A percentile compares a stretch with the other conserved stretches of the same genome.
These are phyloP conservation scores for Avena insularis DNA, from an alignment of 176 grass and related monocot species.

Conservation along the genomic window DNA sequence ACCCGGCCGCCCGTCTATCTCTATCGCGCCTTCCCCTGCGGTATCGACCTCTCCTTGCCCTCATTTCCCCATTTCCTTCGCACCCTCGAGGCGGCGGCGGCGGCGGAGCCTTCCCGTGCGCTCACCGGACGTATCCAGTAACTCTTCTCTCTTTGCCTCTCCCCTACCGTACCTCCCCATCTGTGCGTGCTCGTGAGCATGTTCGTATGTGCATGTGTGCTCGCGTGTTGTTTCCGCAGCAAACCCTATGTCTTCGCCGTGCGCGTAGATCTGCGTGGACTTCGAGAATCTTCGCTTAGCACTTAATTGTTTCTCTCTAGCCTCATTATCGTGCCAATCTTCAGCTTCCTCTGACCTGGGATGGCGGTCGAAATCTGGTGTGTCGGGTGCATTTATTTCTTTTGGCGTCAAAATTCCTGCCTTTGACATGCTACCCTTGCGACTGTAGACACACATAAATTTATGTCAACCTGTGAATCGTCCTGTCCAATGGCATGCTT, in stretches of 20 bases:
- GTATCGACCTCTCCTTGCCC: background rate
- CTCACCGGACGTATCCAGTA: slow-evolving; percentile 20
- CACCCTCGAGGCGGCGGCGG: slow-evolving; percentile 17
- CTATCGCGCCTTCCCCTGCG: background rate
- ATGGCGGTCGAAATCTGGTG: background rate
- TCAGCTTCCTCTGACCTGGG: background rate
- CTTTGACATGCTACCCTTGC: background rate
- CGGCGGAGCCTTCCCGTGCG: slow-evolving; percentile 10
- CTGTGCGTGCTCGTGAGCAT: background rate
- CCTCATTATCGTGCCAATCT: background rate
- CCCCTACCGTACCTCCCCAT: no score
- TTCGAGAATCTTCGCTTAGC: background rate
- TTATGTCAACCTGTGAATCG: background rate
- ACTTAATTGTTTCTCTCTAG: background rate
- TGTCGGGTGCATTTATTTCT: background rate
- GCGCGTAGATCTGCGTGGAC: background rate
- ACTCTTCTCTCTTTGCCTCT: background rate
- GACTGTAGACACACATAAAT: background rate
- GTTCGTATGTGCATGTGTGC: background rate
- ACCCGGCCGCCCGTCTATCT: background rate
- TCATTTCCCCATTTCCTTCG: slow-evolving; percentile 20
- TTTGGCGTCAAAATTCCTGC: background rate
- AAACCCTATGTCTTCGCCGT: slow-evolving; percentile 28
- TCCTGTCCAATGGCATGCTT: background rate
- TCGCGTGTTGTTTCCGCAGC: background rate